These are phyloP conservation scores for Coemansia javaensis DNA, from an alignment of 192 early-diverging fungal species.

Conservation along the genomic window DNA sequence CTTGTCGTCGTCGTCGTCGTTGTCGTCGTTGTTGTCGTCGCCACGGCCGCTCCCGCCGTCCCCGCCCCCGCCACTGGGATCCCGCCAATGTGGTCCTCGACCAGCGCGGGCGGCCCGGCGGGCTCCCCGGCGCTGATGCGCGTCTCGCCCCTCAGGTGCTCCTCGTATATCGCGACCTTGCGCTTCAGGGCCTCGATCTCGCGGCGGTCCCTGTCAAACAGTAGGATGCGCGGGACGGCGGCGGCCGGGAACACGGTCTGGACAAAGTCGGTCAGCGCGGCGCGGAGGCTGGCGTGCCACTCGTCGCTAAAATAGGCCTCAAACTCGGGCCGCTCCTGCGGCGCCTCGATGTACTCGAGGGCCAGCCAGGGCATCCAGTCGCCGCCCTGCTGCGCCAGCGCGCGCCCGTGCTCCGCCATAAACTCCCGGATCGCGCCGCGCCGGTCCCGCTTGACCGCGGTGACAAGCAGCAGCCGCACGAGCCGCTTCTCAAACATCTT, in stretches of 20 bases:
- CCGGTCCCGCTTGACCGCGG: slow-evolving; percentile 16
- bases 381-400: slow-evolving; percentile 43
- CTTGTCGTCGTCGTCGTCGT: too few species aligned
- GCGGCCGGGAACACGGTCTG: slow-evolving; percentile 48
- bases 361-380: slow-evolving; percentile 53
- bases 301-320: slow-evolving; percentile 44
- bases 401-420: slow-evolving; percentile 27
- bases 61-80: slow-evolving; percentile 9
- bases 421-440: slow-evolving; percentile 22
- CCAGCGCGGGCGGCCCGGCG: slow-evolving; percentile 14
- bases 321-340: slow-evolving; percentile 33
- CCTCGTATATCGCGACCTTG: slow-evolving; percentile 26
- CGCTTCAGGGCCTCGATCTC: slow-evolving; percentile 27
- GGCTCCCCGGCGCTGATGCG: slow-evolving; percentile 22
- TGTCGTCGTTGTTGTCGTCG: too few species aligned
- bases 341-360: slow-evolving; percentile 40
- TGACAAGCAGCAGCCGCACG: slow-evolving; percentile 43
- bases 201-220: slow-evolving; percentile 42
- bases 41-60: too few species aligned
- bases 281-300: slow-evolving; percentile 29
- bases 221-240: slow-evolving; percentile 48
- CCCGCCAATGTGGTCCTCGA: slow-evolving; percentile 43
- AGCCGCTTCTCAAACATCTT: slow-evolving; percentile 50
- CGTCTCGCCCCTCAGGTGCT: slow-evolving; percentile 33
- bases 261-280: slow-evolving; percentile 41